Evolutionary conservation across 371 early-diverging fungal species (phyloP), one percentile per base, ranked within the genome.

Genomic region (Batrachochytrium dendrobatidis): DNA sequence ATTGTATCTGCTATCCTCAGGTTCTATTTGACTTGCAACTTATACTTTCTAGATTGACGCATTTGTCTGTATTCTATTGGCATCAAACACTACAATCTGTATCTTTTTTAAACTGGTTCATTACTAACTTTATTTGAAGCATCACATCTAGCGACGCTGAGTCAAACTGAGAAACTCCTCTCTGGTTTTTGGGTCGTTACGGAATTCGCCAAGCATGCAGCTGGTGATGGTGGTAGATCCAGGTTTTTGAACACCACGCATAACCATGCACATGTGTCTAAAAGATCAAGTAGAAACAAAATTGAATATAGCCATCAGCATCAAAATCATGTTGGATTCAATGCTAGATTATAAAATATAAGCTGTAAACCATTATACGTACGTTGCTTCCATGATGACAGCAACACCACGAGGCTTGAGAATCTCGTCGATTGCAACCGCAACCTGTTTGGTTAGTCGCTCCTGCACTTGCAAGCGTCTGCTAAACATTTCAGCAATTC

Each of bases 391-490:
- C 81, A 98, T 91, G 34, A 94, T 89, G 17, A 97, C 98, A 25
- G 97, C 99, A 8, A 97, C 97, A 56, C 99, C 99, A 67, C 88
- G 88, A 33, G 99, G 97, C 72, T 92, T 81, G 51, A 98, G 70
- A 30, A 94, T 81, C 65, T 94, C 94, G 73, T 89, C 83, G 26
- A 97, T 65, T 18, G 95, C 86, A 45, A 84, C 73, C 10, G 98
- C 97, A 29, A 98, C 87, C 70, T 98, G 98, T 75, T 92, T 94
- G 18, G 99, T 98, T 57, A 98, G 76, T 24, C 99, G 85, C 71
- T 98, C 99, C 78, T 98, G 98, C 8, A 96, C 92, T 78, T 95
- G 96, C 52, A 98, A 80, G 60, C 98, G 84, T 65, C 96, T 86
- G 51, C 86, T 81, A 71, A 95, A 94, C 92, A 95, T 93, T 71